Evolutionary conservation across 805 yeast genomes (phyloP).

Genomic region (Ogataea pignaliae): DNA sequence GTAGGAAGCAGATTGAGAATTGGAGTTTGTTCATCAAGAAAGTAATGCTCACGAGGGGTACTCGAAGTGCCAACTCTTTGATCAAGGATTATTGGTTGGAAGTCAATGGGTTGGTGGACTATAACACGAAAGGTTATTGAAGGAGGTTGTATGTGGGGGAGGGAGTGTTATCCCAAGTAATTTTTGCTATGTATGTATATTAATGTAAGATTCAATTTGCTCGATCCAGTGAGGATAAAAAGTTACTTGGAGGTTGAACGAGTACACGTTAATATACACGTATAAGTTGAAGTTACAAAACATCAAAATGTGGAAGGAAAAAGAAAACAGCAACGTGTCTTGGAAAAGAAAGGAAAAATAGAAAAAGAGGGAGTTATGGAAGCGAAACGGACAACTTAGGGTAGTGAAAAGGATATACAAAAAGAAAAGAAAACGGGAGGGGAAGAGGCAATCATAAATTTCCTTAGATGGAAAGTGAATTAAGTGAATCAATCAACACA

Average conservation of each 20-base stretch:
- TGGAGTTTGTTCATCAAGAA: conserved; percentile 49
- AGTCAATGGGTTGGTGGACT: conserved; percentile 51
- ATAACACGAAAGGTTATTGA: conserved; percentile 8
- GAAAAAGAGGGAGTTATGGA: neutral
- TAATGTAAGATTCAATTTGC: too few relatives aligned
- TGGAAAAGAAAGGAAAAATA: neutral
- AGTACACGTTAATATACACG: neutral
- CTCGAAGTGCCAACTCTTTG: conserved; percentile 51
- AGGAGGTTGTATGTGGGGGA: neutral
- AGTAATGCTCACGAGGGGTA: conserved; percentile 60
- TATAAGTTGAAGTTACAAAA: neutral
- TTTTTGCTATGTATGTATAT: too few relatives aligned
- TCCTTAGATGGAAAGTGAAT: too few relatives aligned
- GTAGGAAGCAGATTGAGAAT: conserved; percentile 23
- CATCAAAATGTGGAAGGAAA: conserved; percentile 9
- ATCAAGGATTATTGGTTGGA: conserved; percentile 63
- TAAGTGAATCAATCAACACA: conserved; percentile 36
- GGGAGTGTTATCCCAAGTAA: too few relatives aligned
- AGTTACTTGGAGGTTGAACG: neutral
- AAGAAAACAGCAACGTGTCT: neutral
- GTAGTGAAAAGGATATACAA: too few relatives aligned
- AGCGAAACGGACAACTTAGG: too few relatives aligned
- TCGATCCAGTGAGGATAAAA: neutral
- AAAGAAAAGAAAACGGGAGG: neutral
- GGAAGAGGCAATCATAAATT: neutral